These are phyloP conservation scores for Grosmannia huntii DNA, from an alignment of 2,329 filamentous ascomycete genomes.

Conservation along the genomic window DNA sequence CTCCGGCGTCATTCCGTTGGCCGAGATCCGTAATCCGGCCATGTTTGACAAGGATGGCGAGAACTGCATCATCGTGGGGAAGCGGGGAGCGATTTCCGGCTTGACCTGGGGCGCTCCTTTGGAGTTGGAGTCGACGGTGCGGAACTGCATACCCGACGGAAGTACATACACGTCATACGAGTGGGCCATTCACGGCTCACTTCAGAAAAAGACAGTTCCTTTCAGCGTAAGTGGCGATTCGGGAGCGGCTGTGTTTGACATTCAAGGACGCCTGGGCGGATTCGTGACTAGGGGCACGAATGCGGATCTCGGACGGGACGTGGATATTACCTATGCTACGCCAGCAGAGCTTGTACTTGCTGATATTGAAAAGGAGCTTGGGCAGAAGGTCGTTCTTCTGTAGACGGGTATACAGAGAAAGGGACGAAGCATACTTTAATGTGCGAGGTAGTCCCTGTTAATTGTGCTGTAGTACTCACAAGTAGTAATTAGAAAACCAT, in stretches of 20 bases:
- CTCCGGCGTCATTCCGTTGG: background rate
- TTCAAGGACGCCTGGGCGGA: background rate
- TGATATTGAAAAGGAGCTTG: slow-evolving; percentile 8
- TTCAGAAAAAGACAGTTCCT: background rate
- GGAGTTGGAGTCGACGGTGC: background rate
- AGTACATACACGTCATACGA: background rate
- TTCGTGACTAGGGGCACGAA: background rate
- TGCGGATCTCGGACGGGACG: background rate
- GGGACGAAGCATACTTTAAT: too few species aligned
- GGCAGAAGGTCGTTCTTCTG: background rate
- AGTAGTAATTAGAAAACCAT: too few species aligned
- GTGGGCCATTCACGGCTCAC: background rate
- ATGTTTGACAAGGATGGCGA: background rate
- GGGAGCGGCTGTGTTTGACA: background rate
- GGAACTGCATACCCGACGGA: background rate
- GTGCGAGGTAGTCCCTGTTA: too few species aligned
- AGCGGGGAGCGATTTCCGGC: background rate
- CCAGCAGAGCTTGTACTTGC: background rate
- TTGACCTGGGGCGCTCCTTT: background rate
- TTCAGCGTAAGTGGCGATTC: background rate
- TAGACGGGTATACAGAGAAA: too few species aligned
- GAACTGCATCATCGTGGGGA: background rate
- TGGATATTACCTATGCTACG: background rate
- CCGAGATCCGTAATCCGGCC: background rate
- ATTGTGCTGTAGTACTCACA: too few species aligned